A percentile compares a stretch with the other conserved stretches of the same genome.
Evolutionary conservation across 345 rosid genomes (phyloP).

Genomic region (Syzygium aqueum): DNA sequence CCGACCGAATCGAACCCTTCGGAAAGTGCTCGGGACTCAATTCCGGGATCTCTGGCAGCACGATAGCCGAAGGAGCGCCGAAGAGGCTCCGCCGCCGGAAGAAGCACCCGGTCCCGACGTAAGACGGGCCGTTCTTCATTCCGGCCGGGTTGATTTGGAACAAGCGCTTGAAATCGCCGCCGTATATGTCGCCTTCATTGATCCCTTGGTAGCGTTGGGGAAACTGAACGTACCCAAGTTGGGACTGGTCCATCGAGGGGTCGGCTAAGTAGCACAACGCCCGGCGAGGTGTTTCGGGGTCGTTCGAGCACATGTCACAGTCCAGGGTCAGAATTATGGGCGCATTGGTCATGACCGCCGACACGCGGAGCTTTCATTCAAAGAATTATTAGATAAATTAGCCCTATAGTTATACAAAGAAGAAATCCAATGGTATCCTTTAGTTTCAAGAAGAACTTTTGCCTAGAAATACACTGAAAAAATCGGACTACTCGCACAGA

Average conservation of each 20-base stretch:
- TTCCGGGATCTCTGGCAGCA: conserved; percentile 24
- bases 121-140: conserved; percentile 29
- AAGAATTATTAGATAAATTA: background rate
- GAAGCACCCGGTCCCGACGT: conserved; percentile 60
- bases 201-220: conserved; percentile 55
- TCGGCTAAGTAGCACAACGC: conserved; percentile 46
- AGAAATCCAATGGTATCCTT: background rate
- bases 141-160: conserved; percentile 38
- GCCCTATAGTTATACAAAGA: background rate
- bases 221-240: conserved; percentile 45
- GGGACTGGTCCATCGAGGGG: conserved; percentile 8
- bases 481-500: background rate
- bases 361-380: conserved; percentile 55
- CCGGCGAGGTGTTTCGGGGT: conserved; percentile 40
- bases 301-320: conserved; percentile 78
- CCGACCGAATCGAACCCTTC: conserved; percentile 15
- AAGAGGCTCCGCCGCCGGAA: conserved; percentile 48
- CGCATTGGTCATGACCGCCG: conserved; percentile 56
- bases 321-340: conserved; percentile 62
- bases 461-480: background rate
- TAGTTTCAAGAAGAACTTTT: background rate
- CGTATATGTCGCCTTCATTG: conserved; percentile 48
- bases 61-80: conserved; percentile 22
- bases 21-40: conserved; percentile 14
- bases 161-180: conserved; percentile 21